phyloP scores from a whole-genome alignment of 805 yeast genomes.

The Candida schatavii region DNA sequence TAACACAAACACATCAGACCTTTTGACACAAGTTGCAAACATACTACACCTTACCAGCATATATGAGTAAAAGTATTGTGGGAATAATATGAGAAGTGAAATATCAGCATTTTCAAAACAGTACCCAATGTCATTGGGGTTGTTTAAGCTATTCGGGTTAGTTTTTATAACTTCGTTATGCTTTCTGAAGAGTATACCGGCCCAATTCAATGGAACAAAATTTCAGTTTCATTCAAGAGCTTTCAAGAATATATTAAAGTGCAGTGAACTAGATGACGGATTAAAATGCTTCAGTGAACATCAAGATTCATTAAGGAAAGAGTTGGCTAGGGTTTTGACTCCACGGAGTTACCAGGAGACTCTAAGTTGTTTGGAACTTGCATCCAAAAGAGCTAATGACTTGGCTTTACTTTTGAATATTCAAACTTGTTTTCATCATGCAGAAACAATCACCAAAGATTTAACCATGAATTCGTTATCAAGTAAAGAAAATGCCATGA shows the following conservation, averaged over 20 bases:
- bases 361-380: constrained; percentile 15
- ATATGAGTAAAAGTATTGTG: no score
- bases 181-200: no score
- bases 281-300: constrained; percentile 15
- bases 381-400: constrained; percentile 14
- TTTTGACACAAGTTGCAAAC: no score
- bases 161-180: no score
- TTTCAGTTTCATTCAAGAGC: constrained; percentile 8
- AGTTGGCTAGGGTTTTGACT: background rate
- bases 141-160: no score
- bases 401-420: constrained; percentile 18
- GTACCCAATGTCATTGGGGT: no score
- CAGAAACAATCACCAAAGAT: constrained; percentile 6
- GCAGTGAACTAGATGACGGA: constrained; percentile 19
- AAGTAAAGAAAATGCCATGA: no score
- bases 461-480: background rate
- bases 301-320: constrained; percentile 9
- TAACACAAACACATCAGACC: no score
- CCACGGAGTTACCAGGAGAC: background rate
- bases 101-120: no score
- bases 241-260: constrained; percentile 12
- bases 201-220: constrained; percentile 1
- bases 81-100: no score
- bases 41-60: no score
- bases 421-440: constrained; percentile 25